Evolutionary conservation across 1,284 basidiomycete species (phyloP).

Genomic region (Rhodotorula sp.): DNA sequence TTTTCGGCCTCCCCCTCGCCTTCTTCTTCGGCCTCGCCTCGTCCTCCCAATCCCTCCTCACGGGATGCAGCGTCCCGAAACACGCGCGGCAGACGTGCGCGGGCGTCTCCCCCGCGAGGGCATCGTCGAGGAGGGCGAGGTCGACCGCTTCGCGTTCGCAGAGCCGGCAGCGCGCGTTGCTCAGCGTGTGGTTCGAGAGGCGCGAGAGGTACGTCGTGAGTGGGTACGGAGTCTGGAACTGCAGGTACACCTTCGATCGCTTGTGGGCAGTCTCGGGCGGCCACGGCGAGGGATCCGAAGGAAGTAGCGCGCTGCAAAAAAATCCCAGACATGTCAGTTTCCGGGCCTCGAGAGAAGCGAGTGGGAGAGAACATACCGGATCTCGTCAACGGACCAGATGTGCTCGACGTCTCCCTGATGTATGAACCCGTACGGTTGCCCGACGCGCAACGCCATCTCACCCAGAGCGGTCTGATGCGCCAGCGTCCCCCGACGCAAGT

Average conservation of each 20-base stretch:
- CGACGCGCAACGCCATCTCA: conserved; percentile 21
- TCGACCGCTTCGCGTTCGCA: conserved; percentile 39
- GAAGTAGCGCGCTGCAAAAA: conserved; percentile 10
- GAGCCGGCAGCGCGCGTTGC: conserved; percentile 26
- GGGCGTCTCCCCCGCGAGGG: conserved; percentile 34
- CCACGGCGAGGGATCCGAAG: conserved; percentile 9
- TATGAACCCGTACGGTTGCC: conserved; percentile 72
- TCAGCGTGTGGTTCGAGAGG: neutral
- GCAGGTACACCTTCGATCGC: conserved; percentile 1
- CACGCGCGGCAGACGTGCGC: conserved; percentile 34
- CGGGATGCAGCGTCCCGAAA: conserved; percentile 35
- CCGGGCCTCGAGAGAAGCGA: neutral
- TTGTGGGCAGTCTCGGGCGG: neutral
- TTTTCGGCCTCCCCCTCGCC: neutral
- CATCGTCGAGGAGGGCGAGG: conserved; percentile 37
- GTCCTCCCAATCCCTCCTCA: neutral
- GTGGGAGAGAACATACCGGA: conserved; percentile 57
- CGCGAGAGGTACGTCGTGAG: conserved; percentile 41
- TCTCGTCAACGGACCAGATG: conserved; percentile 67
- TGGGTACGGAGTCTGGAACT: conserved; percentile 29
- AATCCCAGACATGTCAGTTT: neutral
- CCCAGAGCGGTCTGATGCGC: conserved; percentile 21
- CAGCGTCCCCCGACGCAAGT: neutral
- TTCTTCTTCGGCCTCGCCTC: conserved; percentile 1
- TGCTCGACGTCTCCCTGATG: conserved; percentile 79